A percentile compares a stretch with the other conserved stretches of the same genome.
Evolutionary conservation across 2,329 filamentous ascomycete genomes (phyloP).

Genomic region (Curvularia verruculosa): DNA sequence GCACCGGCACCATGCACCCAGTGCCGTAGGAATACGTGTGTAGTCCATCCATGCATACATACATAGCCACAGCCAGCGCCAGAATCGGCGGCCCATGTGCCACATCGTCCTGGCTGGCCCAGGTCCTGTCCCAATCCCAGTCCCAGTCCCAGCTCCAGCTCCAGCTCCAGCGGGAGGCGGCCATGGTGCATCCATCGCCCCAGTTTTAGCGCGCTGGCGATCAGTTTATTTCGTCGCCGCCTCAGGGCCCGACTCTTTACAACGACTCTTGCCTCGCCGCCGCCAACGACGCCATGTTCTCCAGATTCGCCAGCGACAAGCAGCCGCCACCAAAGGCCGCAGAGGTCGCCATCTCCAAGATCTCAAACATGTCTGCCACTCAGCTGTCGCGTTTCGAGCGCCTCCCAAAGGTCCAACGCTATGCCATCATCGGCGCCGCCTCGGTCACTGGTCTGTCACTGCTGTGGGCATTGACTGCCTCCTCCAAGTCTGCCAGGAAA

Average conservation of each 20-base stretch:
- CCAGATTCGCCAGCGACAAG: conserved; percentile 30
- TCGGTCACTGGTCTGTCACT: conserved; percentile 36
- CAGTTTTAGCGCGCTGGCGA: conserved; percentile 23
- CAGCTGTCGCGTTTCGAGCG: conserved; percentile 26
- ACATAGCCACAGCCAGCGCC: background rate
- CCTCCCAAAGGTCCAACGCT: conserved; percentile 25
- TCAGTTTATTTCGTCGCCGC: conserved; percentile 26
- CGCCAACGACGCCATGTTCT: conserved; percentile 10
- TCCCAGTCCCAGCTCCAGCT: too few species aligned
- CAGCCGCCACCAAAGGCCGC: conserved; percentile 16
- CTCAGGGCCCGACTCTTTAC: conserved; percentile 21
- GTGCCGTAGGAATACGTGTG: too few species aligned
- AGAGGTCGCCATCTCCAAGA: conserved; percentile 15
- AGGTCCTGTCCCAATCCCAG: too few species aligned
- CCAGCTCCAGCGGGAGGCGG: background rate
- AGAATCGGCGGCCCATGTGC: background rate
- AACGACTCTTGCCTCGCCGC: conserved; percentile 24
- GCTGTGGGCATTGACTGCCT: conserved; percentile 28
- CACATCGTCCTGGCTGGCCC: too few species aligned
- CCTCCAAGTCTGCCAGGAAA: conserved; percentile 22
- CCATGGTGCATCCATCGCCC: conserved; percentile 9
- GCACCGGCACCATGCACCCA: conserved; percentile 1
- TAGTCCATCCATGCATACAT: too few species aligned
- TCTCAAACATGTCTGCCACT: conserved; percentile 17
- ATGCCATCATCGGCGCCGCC: conserved; percentile 30